phyloP scores from a whole-genome alignment of 495 filamentous ascomycete genomes.

The Pyrenopolyporus hunteri region DNA sequence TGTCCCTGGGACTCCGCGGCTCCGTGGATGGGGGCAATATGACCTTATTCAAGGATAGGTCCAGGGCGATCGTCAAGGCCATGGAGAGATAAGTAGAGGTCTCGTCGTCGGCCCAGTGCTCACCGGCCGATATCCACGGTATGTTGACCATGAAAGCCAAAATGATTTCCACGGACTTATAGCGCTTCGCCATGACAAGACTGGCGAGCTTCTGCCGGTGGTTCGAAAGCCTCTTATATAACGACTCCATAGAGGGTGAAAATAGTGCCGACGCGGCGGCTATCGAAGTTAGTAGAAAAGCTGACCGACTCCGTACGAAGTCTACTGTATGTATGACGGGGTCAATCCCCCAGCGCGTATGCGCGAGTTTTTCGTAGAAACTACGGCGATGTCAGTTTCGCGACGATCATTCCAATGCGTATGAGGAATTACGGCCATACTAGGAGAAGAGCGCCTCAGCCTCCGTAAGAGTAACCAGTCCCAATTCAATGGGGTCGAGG shows the following conservation, averaged over 20 bases:
- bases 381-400: slow-evolving; percentile 43
- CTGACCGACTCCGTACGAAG: slow-evolving; percentile 69
- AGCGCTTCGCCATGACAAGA: slow-evolving; percentile 61
- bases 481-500: slow-evolving; percentile 70
- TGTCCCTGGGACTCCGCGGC: slow-evolving; percentile 53
- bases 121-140: slow-evolving; percentile 75
- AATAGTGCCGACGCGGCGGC: slow-evolving; percentile 69
- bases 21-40: slow-evolving; percentile 61
- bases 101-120: slow-evolving; percentile 71
- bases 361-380: slow-evolving; percentile 72
- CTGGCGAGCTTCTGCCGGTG: slow-evolving; percentile 69
- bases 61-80: slow-evolving; percentile 70
- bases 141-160: slow-evolving; percentile 79
- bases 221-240: slow-evolving; percentile 66
- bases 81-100: slow-evolving; percentile 73
- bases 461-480: slow-evolving; percentile 66
- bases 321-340: slow-evolving; percentile 65
- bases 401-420: neutral
- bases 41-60: slow-evolving; percentile 72
- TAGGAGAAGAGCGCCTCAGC: slow-evolving; percentile 67
- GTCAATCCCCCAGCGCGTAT: slow-evolving; percentile 77
- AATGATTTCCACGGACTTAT: slow-evolving; percentile 73
- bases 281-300: slow-evolving; percentile 74
- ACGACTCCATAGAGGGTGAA: slow-evolving; percentile 63
- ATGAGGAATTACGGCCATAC: slow-evolving; percentile 48